These are phyloP conservation scores for Sanghuangporus sanghuang DNA, from an alignment of 1,284 basidiomycete genomes.

Conservation along the genomic window DNA sequence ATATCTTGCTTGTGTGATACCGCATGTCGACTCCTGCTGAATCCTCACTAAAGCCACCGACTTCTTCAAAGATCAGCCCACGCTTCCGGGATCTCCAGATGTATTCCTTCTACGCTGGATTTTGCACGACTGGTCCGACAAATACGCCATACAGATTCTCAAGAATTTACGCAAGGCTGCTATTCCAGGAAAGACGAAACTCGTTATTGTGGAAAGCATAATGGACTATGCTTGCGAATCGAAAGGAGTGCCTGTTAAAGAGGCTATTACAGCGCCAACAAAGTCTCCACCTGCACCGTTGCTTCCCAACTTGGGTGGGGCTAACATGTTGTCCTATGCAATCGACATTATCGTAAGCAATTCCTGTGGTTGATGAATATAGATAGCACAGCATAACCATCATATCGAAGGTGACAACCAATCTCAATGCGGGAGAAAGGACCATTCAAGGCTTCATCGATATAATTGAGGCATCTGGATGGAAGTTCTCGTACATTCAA, in stretches of 20 bases:
- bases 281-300: constrained; percentile 16
- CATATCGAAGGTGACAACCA: constrained; percentile 1
- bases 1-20: not conserved
- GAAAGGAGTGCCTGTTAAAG: not conserved
- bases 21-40: not conserved
- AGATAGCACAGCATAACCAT: not conserved
- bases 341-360: constrained; percentile 18
- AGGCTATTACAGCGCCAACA: not conserved
- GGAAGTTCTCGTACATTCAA: constrained; percentile 8
- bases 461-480: constrained; percentile 1
- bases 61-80: constrained; percentile 26
- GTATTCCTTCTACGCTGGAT: constrained; percentile 25
- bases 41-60: constrained; percentile 22
- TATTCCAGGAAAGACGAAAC: constrained; percentile 19
- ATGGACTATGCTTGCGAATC: constrained; percentile 21
- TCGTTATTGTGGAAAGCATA: constrained; percentile 27
- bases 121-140: constrained; percentile 27
- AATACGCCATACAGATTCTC: constrained; percentile 23
- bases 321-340: constrained; percentile 14
- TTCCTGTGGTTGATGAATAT: not conserved
- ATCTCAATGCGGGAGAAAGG: constrained; percentile 10
- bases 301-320: constrained; percentile 17
- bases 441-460: constrained; percentile 6
- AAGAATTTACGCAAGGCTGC: constrained; percentile 24
- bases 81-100: constrained; percentile 17